A percentile compares a stretch with the other conserved stretches of the same genome.
Conservation (phyloP, 2,329 filamentous ascomycete genomes). For the Pseudogymnoascus sp. region DNA sequence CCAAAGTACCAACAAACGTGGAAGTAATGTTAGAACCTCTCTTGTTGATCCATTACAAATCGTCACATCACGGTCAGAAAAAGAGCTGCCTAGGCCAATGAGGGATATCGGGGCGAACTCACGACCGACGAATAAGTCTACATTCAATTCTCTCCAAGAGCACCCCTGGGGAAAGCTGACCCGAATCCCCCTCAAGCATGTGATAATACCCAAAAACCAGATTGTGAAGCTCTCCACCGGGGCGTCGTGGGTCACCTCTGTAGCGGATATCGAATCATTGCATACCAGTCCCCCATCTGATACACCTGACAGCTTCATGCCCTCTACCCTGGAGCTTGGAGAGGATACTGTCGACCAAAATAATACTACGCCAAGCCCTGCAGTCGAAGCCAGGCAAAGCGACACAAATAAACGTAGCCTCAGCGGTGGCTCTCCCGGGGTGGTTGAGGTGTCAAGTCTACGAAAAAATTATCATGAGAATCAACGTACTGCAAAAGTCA, state of each 20-base stretch:
- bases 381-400: not conserved
- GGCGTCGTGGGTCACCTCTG: not conserved
- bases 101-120: not conserved
- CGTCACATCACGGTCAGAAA: not conserved
- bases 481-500: not conserved
- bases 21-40: not conserved
- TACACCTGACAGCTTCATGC: not conserved
- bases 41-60: not conserved
- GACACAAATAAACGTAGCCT: not conserved
- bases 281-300: not conserved
- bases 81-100: not conserved
- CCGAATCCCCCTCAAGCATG: not conserved
- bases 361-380: not conserved
- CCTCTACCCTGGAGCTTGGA: not conserved
- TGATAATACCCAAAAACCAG: constrained; percentile 2
- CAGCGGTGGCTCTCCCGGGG: not conserved
- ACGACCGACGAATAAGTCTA: not conserved
- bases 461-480: not conserved
- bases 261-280: not conserved
- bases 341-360: not conserved
- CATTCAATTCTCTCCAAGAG: not conserved
- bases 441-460: not conserved
- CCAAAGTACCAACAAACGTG: not conserved
- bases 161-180: not conserved
- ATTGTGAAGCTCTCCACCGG: not conserved